Evolutionary conservation across 345 rosid genomes (phyloP).

Genomic region (Mangifera indica): DNA sequence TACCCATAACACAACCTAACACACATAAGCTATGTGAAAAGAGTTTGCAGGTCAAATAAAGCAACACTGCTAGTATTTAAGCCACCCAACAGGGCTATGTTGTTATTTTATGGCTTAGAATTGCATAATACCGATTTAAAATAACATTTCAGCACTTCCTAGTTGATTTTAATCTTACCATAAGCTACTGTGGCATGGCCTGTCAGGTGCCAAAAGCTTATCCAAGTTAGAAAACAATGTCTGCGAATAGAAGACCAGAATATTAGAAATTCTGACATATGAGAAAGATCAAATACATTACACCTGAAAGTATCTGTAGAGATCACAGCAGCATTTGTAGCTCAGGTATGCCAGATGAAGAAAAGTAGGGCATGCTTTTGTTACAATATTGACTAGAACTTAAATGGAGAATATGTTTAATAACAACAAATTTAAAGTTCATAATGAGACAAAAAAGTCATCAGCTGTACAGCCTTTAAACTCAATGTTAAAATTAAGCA

Average conservation of each 20-base stretch:
- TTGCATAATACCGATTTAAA: not conserved
- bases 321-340: not conserved
- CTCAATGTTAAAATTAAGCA: not conserved
- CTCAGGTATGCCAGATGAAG: not conserved
- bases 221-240: conserved; percentile 76
- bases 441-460: not conserved
- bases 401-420: not conserved
- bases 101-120: not conserved
- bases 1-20: not conserved
- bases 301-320: not conserved
- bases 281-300: not conserved
- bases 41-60: not conserved
- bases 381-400: not conserved
- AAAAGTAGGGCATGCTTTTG: not conserved
- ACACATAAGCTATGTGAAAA: not conserved
- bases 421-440: not conserved
- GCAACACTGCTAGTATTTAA: not conserved
- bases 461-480: not conserved
- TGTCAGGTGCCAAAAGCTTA: conserved; percentile 76
- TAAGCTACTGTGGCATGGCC: conserved; percentile 88
- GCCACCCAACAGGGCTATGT: not conserved
- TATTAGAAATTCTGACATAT: not conserved
- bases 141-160: not conserved
- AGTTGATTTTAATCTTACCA: conserved; percentile 49
- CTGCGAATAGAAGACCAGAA: conserved; percentile 47